phyloP scores from a whole-genome alignment of 148 eudicot genomes.

The Rhododendron henanense region DNA sequence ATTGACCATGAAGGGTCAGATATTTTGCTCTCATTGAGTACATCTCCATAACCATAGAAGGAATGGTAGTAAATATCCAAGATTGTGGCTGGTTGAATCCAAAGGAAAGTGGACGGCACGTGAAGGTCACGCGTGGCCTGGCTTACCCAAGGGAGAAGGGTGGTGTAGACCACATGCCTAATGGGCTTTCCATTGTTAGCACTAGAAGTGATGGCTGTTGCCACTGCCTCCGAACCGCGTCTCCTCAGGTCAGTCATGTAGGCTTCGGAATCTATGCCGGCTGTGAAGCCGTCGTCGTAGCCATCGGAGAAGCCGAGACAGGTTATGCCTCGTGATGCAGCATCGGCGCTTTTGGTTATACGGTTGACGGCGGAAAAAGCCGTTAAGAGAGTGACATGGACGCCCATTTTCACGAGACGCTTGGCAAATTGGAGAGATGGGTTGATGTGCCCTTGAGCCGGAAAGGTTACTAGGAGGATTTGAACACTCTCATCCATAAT shows the following conservation, averaged over 20 bases:
- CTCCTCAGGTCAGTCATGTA: neutral
- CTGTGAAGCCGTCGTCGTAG: conserved; percentile 22
- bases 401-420: too few species aligned
- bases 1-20: too few species aligned
- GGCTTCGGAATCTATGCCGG: neutral
- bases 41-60: conserved; percentile 26
- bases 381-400: too few species aligned
- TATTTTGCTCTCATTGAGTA: too few species aligned
- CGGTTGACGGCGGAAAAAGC: too few species aligned
- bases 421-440: too few species aligned
- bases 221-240: conserved; percentile 17
- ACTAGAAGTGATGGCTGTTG: conserved; percentile 10
- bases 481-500: too few species aligned
- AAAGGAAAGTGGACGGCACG: too few species aligned
- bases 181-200: conserved; percentile 26
- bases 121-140: conserved; percentile 23
- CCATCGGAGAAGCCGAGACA: conserved; percentile 19
- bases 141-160: conserved; percentile 42
- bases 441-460: too few species aligned
- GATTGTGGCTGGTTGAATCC: conserved; percentile 32
- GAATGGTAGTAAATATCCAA: conserved; percentile 36
- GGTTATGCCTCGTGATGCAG: too few species aligned
- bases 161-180: conserved; percentile 33
- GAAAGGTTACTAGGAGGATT: too few species aligned
- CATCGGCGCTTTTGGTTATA: too few species aligned